These are phyloP conservation scores for Penicillium sp. DNA, from an alignment of 2,329 filamentous ascomycete genomes.

Conservation along the genomic window DNA sequence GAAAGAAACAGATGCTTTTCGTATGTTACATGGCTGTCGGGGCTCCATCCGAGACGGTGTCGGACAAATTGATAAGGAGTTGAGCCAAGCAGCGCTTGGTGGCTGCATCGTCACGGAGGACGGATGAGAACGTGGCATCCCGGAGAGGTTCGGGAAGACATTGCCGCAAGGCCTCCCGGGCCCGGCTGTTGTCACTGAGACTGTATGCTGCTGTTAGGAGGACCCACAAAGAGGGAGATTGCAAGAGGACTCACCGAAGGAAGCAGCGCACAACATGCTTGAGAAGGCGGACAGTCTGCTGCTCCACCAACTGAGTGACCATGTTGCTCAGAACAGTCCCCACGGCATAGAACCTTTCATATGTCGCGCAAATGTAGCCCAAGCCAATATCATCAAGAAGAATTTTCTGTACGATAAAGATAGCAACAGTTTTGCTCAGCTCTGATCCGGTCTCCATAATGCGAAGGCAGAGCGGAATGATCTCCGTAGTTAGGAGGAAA, in stretches of 20 bases:
- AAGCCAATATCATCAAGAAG: slow-evolving; percentile 92
- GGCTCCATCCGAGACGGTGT: slow-evolving; percentile 66
- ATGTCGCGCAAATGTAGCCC: slow-evolving; percentile 97
- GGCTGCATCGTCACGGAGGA: slow-evolving; percentile 92
- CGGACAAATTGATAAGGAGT: slow-evolving; percentile 91
- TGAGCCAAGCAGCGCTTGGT: slow-evolving; percentile 98
- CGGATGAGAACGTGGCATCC: slow-evolving; percentile 94
- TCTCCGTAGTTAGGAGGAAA: slow-evolving; percentile 96
- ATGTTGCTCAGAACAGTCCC: slow-evolving; percentile 98
- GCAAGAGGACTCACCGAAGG: slow-evolving; percentile 64
- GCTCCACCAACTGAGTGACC: slow-evolving; percentile 95
- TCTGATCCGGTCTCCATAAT: slow-evolving; percentile 99
- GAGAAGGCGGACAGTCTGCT: slow-evolving; percentile 89
- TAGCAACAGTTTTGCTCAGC: slow-evolving; percentile 96
- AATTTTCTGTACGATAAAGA: slow-evolving; percentile 99
- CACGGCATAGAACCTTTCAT: slow-evolving; percentile 96
- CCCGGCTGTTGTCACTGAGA: slow-evolving; percentile 91
- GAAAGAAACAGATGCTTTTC: slow-evolving; percentile 33
- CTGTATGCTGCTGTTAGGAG: slow-evolving; percentile 45
- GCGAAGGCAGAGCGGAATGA: slow-evolving; percentile 92
- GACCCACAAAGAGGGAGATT: not conserved
- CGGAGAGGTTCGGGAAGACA: slow-evolving; percentile 98
- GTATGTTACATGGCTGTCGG: slow-evolving; percentile 41
- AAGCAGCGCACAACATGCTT: slow-evolving; percentile 99
- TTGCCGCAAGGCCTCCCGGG: slow-evolving; percentile 89